A percentile compares a stretch with the other conserved stretches of the same genome.
Evolutionary conservation across 768 basidiomycete genomes (phyloP).

Genomic region (Psilocybe tampanensis): DNA sequence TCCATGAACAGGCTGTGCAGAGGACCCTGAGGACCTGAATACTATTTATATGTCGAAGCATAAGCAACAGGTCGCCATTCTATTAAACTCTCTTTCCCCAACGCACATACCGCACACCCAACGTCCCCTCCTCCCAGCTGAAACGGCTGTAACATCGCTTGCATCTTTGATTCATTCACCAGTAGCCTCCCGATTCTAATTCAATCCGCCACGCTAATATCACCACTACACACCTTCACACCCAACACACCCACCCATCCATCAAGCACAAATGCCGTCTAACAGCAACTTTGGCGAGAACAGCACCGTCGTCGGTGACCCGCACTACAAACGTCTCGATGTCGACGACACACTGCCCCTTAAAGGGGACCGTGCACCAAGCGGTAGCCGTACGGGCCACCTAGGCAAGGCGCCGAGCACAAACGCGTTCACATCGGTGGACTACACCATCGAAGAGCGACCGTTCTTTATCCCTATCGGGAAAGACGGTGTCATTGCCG

Average conservation of each 20-base stretch:
- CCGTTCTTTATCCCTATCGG: constrained; percentile 75
- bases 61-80: too few relatives aligned
- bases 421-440: constrained; percentile 45
- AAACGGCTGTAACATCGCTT: not conserved
- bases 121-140: not conserved
- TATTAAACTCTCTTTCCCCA: too few relatives aligned
- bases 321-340: constrained; percentile 24
- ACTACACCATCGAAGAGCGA: constrained; percentile 56
- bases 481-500: constrained; percentile 66
- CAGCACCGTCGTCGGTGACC: constrained; percentile 47
- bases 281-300: constrained; percentile 39
- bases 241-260: too few relatives aligned
- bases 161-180: not conserved
- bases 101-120: too few relatives aligned
- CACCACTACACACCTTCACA: too few relatives aligned
- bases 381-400: constrained; percentile 5
- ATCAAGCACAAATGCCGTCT: constrained; percentile 27
- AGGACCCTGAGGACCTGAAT: not conserved
- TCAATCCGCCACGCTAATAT: not conserved
- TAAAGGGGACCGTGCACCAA: constrained; percentile 6
- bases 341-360: constrained; percentile 14
- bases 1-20: too few relatives aligned
- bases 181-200: not conserved
- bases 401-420: constrained; percentile 11
- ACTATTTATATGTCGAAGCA: not conserved